Base-by-base conservation (phyloP, 2,329 filamentous ascomycete species). In the Seiridium unicorne region DNA sequence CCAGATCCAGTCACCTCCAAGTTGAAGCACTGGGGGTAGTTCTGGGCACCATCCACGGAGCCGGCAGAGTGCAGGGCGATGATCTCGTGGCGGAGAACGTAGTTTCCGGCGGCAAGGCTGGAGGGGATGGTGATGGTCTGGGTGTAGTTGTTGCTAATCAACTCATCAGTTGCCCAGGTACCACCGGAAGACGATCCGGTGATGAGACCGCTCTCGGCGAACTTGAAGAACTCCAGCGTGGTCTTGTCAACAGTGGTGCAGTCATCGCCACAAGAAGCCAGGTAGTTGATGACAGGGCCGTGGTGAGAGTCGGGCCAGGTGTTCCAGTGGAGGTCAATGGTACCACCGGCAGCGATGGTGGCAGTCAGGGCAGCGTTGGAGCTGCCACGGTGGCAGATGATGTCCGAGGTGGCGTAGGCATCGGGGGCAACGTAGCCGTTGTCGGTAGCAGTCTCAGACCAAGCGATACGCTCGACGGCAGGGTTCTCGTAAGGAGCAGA, bases 231-330 rank as follows among this genome's bases (percentile, higher is more conserved):
- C 62, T 70, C 66, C 5, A 76, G 66, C 6, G 63, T 60, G 7
- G 62, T 66, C 59, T 72, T 71, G 59, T 72, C 68, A 32, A 71
- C 71, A 26, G 61, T 62, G 40, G 65, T 56, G 62, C 70, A 74
- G 36, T 72, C 65, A 2, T 65, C 68, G 32, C 68, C 64, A 65
- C 72, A 75, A 54, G 65, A 66, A 42, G 73, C 73, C n/a, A 76
- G 66, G 61, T 74, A 74, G 62, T 72, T 70, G 38, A 75, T 65
- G 18, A 75, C 65, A 8, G 72, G 73, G 3, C 73, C 73, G 49
- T 69, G 61, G 76, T 91, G 81, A 58, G 79, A 82, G 8, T 82
- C 77, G n/a, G 88, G 87, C 88, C 88, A 91, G 13, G 77, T 76
- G 60, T 79, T 84, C 88, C 88, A 90, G 66, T 84, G 79, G 54